Evolutionary conservation across 805 yeast species (phyloP), one percentile per base, ranked within the genome.

Genomic region (Ogataea ramenticola): DNA sequence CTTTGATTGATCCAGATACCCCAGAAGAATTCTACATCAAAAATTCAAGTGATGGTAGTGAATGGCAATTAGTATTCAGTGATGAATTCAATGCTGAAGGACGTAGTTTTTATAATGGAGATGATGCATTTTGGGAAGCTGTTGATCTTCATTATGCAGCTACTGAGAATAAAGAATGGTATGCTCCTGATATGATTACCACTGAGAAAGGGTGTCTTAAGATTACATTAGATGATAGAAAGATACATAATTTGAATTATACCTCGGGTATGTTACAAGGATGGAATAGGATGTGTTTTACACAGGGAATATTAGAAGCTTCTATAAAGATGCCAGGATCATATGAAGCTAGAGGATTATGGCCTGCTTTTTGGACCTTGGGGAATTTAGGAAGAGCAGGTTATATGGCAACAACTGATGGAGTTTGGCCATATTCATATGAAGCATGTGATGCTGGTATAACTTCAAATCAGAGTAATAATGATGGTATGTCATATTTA

Each of bases 311-410:
- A 36, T 54, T 89, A 50, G 96, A 86, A 58, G 77, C 84, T 5
- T 79, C 88, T 10, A 91, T 86, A 0, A 74, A 74, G 46, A 66
- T 90, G 49, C 96, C 97, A 30, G 86, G 87, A 49, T 76, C 75
- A 52, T 96, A 95, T 54, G 68, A 77, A 44, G 72, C 82, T 27
- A 70, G 83, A 4, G 98, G 98, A 19, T 68, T 90, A 50, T 90
- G 98, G 98, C 97, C 98, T 1, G 98, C 96, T 71, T 54, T 87
- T 46, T 90, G 97, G 97, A 75, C 96, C 4, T 71, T 90, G 79
- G 97, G 97, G 38, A 90, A 90, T 57, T 70, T 90, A 51, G 98
- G 85, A 24, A 78, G 97, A 54, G 95, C 97, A 0, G 98, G 98
- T 11, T 90, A 78, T 58, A 65, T 79, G 67, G 87, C 95, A 6